These are phyloP conservation scores for Boletus eberwhitei DNA, from an alignment of 768 basidiomycete genomes.

Conservation along the genomic window DNA sequence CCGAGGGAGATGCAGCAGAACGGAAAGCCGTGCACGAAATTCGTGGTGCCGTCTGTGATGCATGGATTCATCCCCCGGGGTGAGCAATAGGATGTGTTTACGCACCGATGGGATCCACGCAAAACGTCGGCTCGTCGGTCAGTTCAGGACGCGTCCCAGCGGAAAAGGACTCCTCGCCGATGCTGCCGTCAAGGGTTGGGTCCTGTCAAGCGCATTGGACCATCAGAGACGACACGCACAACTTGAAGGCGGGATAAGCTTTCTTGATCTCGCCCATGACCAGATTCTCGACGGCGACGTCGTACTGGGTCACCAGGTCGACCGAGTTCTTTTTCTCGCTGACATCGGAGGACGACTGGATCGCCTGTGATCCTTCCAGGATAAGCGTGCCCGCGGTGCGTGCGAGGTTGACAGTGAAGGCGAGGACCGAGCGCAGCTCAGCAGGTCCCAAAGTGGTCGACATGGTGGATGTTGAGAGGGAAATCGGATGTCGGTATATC, in stretches of 20 bases:
- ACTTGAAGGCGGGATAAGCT: constrained; percentile 73
- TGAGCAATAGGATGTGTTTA: not conserved
- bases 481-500: not conserved
- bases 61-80: not conserved
- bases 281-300: constrained; percentile 85
- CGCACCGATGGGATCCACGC: constrained; percentile 91
- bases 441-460: constrained; percentile 29
- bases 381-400: constrained; percentile 73
- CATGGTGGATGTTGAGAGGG: constrained; percentile 26
- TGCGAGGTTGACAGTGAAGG: constrained; percentile 70
- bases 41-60: constrained; percentile 76
- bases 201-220: not conserved
- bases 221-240: constrained; percentile 51
- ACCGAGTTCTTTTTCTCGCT: constrained; percentile 92
- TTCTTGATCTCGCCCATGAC: constrained; percentile 65
- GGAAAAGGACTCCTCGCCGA: constrained; percentile 92
- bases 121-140: constrained; percentile 90
- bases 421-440: constrained; percentile 60
- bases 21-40: constrained; percentile 84
- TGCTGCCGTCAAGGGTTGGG: constrained; percentile 41
- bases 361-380: constrained; percentile 71
- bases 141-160: constrained; percentile 65
- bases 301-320: constrained; percentile 93
- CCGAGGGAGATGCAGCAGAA: constrained; percentile 91
- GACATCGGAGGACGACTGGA: constrained; percentile 55